Evolutionary conservation across 805 yeast species (phyloP), one percentile per base, ranked within the genome.

Genomic region (Kuraishia ogatae): DNA sequence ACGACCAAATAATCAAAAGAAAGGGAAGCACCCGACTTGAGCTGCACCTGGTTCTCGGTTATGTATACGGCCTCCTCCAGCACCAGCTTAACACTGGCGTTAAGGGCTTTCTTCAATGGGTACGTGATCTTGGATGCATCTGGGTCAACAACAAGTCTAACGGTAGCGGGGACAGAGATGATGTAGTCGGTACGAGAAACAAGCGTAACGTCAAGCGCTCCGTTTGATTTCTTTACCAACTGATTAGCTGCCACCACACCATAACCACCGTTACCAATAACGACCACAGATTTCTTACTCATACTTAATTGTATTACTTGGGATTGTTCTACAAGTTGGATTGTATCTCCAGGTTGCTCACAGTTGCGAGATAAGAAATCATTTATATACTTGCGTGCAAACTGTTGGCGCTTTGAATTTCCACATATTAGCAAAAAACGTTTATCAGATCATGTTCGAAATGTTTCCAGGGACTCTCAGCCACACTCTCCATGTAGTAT

Each of bases 1-100:
- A 69, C 35, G 15, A 70, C 61, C 48, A 69, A 53, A 1, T 58
- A 57, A 50, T 66, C 71, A 51, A 59, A 67, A 10, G 55, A 29
- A 2, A 60, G 2, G 2, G 55, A 51, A 1, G 56, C 60, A n/a
- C 50, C 49, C 2, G 56, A 26, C 17, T 52, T 50, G 13, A 66
- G 57, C 3, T 24, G 20, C 7, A 67, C 64, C 13, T 50, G 24
- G 6, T 50, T 20, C 1, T 56, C 61, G 48, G 57, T 62, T 50
- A 69, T 62, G 22, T 51, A 20, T 2, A 48, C 55, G 2, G 58
- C 66, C 35, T 56, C 57, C 50, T 64, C 66, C 21, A 57, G 50
- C 6, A 67, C 50, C 3, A 67, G 8, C 15, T 63, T 63, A 2
- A 69, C 61, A 1, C 54, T 50, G 2, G 52, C 46, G 35, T 63